Evolutionary conservation across 2,329 filamentous ascomycete species (phyloP).

Genomic region (Ceratocystis cacaofunesta): DNA sequence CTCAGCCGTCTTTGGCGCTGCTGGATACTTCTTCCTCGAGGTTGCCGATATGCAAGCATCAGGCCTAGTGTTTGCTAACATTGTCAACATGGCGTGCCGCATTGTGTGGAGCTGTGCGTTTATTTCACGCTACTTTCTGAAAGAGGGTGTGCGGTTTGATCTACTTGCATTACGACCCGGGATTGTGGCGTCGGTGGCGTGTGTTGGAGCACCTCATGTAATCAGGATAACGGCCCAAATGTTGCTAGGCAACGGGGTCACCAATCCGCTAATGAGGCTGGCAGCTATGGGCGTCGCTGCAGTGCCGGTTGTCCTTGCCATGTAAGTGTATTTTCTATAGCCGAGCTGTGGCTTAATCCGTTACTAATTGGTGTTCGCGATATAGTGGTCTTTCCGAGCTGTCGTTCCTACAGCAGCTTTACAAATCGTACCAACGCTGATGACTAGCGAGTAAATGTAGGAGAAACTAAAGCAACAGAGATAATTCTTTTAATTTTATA

Average conservation of each 20-base stretch:
- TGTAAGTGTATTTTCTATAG: constrained; percentile 38
- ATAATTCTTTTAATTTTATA: constrained; percentile 10
- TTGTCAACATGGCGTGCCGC: constrained; percentile 74
- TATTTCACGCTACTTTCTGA: constrained; percentile 48
- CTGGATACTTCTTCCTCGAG: constrained; percentile 62
- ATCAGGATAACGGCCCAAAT: constrained; percentile 22
- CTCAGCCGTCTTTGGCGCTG: constrained; percentile 57
- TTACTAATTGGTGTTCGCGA: neutral
- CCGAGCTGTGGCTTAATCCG: constrained; percentile 10
- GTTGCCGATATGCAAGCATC: constrained; percentile 55
- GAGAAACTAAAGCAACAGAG: neutral
- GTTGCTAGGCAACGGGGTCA: neutral
- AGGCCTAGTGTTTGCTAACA: constrained; percentile 76
- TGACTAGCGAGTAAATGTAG: neutral
- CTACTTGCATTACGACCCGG: constrained; percentile 31
- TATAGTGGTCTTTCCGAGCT: constrained; percentile 9
- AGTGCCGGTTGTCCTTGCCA: constrained; percentile 36
- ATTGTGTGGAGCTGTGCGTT: constrained; percentile 70
- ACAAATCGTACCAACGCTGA: neutral
- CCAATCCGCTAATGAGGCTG: constrained; percentile 22
- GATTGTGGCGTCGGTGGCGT: constrained; percentile 29
- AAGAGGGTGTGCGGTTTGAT: constrained; percentile 29
- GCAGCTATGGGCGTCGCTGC: constrained; percentile 36
- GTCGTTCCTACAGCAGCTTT: constrained; percentile 11
- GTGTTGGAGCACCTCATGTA: constrained; percentile 30